A percentile compares a stretch with the other conserved stretches of the same genome.
Conservation (phyloP, 202 grass and related monocot species). For the Elaeis oleifera region DNA sequence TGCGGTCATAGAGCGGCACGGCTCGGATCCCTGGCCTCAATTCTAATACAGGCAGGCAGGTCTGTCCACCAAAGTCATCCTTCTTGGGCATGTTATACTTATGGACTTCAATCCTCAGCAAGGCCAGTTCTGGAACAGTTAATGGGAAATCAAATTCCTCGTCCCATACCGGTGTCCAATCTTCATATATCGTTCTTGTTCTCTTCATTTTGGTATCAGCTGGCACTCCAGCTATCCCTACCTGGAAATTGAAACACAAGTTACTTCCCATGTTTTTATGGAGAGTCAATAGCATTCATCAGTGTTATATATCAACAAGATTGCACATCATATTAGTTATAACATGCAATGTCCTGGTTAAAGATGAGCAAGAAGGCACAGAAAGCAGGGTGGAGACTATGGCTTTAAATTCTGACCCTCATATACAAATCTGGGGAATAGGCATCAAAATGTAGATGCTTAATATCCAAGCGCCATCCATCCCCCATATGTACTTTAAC, state of each 20-base stretch:
- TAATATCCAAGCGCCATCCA: slow-evolving; percentile 76
- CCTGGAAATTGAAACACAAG: slow-evolving; percentile 21
- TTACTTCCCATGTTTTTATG: too few species aligned
- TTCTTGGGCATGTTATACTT: slow-evolving; percentile 62
- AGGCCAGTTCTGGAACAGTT: slow-evolving; percentile 57
- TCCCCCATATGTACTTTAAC: slow-evolving; percentile 86
- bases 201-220: slow-evolving; percentile 53
- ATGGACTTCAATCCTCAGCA: slow-evolving; percentile 55
- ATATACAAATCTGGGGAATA: slow-evolving; percentile 70
- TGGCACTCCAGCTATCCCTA: slow-evolving; percentile 51
- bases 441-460: slow-evolving; percentile 64
- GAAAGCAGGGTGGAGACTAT: too few species aligned
- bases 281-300: too few species aligned
- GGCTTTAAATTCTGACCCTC: slow-evolving; percentile 32
- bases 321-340: too few species aligned
- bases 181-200: slow-evolving; percentile 42
- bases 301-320: too few species aligned
- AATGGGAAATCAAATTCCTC: slow-evolving; percentile 58
- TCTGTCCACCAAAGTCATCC: slow-evolving; percentile 62
- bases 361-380: too few species aligned
- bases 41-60: slow-evolving; percentile 61
- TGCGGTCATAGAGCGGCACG: slow-evolving; percentile 52
- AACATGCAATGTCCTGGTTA: too few species aligned
- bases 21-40: slow-evolving; percentile 58
- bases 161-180: slow-evolving; percentile 75